Conservation (phyloP, 106 monocot genomes). For the Allium sativum region DNA sequence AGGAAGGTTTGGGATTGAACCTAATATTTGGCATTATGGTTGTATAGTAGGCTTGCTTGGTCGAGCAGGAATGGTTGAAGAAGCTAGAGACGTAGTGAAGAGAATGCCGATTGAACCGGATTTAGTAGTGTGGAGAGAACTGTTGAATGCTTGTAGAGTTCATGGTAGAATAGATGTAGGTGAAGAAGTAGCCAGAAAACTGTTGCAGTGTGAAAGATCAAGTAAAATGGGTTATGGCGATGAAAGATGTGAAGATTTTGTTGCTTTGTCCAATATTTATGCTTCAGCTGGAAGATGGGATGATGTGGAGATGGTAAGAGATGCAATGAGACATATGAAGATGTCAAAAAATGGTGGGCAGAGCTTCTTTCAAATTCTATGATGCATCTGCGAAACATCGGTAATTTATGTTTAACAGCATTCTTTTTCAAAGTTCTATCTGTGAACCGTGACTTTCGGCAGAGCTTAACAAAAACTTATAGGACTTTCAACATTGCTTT, state of each 20-base stretch:
- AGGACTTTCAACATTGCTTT: no score
- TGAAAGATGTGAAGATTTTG: conserved; percentile 18
- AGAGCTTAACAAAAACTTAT: no score
- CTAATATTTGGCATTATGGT: conserved; percentile 25
- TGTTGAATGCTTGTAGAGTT: conserved; percentile 32
- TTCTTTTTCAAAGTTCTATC: no score
- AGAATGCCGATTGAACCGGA: conserved; percentile 32
- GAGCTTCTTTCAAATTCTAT: conserved; percentile 10
- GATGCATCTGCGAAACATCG: neutral
- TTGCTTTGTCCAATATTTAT: conserved; percentile 40
- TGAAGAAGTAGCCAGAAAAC: conserved; percentile 15
- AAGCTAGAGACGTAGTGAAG: conserved; percentile 17
- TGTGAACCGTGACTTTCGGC: no score
- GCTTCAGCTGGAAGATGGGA: conserved; percentile 34
- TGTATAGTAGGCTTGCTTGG: conserved; percentile 39
- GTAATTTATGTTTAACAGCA: no score
- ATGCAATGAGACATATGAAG: conserved; percentile 15
- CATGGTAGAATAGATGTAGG: conserved; percentile 20
- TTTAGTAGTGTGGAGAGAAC: conserved; percentile 25
- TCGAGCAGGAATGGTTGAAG: conserved; percentile 30
- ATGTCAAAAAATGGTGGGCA: conserved; percentile 15
- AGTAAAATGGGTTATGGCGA: neutral
- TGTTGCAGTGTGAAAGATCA: conserved; percentile 5
- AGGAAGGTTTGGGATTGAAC: conserved; percentile 20
- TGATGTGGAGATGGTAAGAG: conserved; percentile 22